Evolutionary conservation across 1,284 basidiomycete species (phyloP).

Genomic region (Austroboletus novae-zelandiae): DNA sequence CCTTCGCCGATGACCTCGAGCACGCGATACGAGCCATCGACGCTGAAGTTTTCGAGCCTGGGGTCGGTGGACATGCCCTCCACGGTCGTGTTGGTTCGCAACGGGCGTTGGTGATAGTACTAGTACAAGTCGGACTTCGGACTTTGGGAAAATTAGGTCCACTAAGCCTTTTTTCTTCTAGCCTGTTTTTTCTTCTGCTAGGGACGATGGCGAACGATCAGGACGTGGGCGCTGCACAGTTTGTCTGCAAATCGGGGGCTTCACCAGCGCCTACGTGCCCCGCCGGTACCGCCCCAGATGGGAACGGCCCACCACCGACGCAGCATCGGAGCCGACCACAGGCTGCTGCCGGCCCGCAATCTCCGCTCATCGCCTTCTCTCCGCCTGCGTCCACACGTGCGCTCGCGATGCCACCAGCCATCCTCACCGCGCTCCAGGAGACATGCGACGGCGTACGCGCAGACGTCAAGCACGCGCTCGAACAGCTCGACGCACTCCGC

Average conservation of each 20-base stretch:
- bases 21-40: conserved; percentile 71
- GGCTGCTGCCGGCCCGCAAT: neutral
- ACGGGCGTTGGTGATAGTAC: neutral
- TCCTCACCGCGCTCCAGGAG: conserved; percentile 9
- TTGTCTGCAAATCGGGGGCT: too few relatives aligned
- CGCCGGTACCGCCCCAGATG: too few relatives aligned
- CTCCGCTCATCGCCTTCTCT: neutral
- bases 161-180: too few relatives aligned
- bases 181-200: too few relatives aligned
- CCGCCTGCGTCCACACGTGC: neutral
- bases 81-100: conserved; percentile 5
- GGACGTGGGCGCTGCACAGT: too few relatives aligned
- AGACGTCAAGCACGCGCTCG: conserved; percentile 17
- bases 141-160: conserved; percentile 1
- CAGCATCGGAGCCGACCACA: too few relatives aligned
- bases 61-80: conserved; percentile 19
- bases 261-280: too few relatives aligned
- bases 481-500: conserved; percentile 15
- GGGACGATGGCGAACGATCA: too few relatives aligned
- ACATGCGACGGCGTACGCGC: conserved; percentile 5
- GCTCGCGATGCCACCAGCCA: neutral
- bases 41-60: conserved; percentile 29
- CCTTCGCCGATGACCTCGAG: conserved; percentile 90
- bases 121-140: conserved; percentile 24
- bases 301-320: too few relatives aligned